phyloP scores from a whole-genome alignment of 768 basidiomycete species.

The Dentipellis sp. region DNA sequence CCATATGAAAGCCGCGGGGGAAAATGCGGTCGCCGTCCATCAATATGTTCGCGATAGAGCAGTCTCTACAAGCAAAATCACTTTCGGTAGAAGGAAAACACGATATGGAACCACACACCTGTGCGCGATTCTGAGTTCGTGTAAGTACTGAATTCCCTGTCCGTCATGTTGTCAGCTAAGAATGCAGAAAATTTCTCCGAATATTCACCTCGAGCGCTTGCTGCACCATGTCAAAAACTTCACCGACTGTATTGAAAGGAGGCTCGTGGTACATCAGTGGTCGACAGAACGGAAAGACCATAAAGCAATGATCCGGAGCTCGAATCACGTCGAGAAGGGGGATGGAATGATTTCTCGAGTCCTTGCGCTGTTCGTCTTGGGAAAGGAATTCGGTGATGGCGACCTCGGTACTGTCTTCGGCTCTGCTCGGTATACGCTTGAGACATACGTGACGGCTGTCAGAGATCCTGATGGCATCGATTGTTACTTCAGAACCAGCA shows the following conservation, averaged over 20 bases:
- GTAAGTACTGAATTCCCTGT: background rate
- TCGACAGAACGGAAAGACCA: background rate
- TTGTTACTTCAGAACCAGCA: background rate
- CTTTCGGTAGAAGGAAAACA: background rate
- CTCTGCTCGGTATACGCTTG: background rate
- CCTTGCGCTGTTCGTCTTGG: background rate
- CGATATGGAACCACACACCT: background rate
- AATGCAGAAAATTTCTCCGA: background rate
- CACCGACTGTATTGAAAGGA: background rate
- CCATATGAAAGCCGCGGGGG: background rate
- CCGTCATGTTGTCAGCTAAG: background rate
- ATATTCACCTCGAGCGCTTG: background rate
- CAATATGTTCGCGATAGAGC: background rate
- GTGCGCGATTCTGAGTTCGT: background rate
- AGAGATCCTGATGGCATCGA: background rate
- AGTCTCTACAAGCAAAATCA: background rate
- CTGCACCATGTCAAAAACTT: background rate
- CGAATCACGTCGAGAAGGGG: background rate
- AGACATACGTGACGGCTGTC: background rate
- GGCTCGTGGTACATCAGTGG: background rate
- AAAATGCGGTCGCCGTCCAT: background rate
- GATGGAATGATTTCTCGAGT: background rate
- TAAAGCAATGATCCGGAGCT: background rate
- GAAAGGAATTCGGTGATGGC: background rate
- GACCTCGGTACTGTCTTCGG: background rate